phyloP scores from a whole-genome alignment of 768 basidiomycete species.

The Antrodiella citrinella region DNA sequence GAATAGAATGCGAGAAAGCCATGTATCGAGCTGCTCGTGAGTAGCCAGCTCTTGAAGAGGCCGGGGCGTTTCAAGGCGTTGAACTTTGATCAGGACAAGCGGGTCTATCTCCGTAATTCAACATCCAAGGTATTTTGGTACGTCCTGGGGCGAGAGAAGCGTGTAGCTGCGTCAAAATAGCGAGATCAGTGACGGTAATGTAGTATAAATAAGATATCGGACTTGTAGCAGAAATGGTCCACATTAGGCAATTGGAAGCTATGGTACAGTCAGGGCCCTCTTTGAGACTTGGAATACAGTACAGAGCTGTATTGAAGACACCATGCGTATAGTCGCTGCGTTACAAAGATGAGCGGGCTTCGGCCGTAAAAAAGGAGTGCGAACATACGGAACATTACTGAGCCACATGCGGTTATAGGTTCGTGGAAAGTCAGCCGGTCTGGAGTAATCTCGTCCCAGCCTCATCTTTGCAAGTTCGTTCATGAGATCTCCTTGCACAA shows the following conservation, averaged over 20 bases:
- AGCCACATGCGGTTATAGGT: slow-evolving; percentile 27
- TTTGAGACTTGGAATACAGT: not conserved
- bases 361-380: no score
- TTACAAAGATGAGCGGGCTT: not conserved
- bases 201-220: no score
- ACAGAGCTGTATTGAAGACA: not conserved
- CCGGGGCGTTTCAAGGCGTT: not conserved
- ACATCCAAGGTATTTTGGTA: not conserved
- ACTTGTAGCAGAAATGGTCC: not conserved
- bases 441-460: slow-evolving; percentile 15
- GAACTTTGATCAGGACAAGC: not conserved
- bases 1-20: slow-evolving; percentile 28
- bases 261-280: not conserved
- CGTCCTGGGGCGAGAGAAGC: not conserved
- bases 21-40: slow-evolving; percentile 23
- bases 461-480: slow-evolving; percentile 24
- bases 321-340: slow-evolving; percentile 21
- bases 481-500: slow-evolving; percentile 24
- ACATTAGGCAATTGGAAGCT: not conserved
- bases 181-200: no score
- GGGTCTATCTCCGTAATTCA: not conserved
- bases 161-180: not conserved
- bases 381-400: slow-evolving; percentile 26
- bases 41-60: slow-evolving; percentile 15
- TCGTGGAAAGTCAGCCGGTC: slow-evolving; percentile 22